Evolutionary conservation across 768 basidiomycete species (phyloP).

Genomic region (Auricularia sp.): DNA sequence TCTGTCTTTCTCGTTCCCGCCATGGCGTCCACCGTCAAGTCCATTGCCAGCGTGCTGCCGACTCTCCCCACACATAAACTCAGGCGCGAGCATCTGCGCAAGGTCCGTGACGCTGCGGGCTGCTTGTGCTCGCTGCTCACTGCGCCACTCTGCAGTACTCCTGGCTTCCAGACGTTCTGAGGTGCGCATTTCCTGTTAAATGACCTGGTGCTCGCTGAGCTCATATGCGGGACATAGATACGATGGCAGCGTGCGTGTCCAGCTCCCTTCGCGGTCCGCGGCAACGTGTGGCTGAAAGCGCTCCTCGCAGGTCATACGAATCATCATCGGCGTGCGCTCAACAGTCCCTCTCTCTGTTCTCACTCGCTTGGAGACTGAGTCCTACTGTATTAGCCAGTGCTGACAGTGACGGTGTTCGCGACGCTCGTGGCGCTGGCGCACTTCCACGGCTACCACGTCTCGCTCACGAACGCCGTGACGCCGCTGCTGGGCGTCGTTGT

Average conservation of each 20-base stretch:
- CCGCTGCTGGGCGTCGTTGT: conserved; percentile 87
- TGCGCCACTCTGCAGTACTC: not conserved
- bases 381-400: conserved; percentile 40
- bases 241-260: not conserved
- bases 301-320: not conserved
- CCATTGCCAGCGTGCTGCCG: not conserved
- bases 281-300: not conserved
- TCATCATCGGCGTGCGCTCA: not conserved
- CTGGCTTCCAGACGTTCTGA: not conserved
- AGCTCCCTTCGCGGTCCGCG: not conserved
- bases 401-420: conserved; percentile 75
- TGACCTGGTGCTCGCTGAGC: not conserved
- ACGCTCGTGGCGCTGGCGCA: conserved; percentile 48
- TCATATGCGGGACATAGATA: not conserved
- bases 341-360: not conserved
- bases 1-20: too few relatives aligned
- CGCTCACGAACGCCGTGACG: conserved; percentile 73
- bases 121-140: not conserved
- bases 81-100: not conserved
- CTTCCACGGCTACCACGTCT: conserved; percentile 46
- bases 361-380: not conserved
- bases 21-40: not conserved
- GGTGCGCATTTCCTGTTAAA: not conserved
- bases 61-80: not conserved
- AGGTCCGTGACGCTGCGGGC: not conserved